Conservation (phyloP, 176 grass and related monocot genomes). For the Elymus sibiricus region DNA sequence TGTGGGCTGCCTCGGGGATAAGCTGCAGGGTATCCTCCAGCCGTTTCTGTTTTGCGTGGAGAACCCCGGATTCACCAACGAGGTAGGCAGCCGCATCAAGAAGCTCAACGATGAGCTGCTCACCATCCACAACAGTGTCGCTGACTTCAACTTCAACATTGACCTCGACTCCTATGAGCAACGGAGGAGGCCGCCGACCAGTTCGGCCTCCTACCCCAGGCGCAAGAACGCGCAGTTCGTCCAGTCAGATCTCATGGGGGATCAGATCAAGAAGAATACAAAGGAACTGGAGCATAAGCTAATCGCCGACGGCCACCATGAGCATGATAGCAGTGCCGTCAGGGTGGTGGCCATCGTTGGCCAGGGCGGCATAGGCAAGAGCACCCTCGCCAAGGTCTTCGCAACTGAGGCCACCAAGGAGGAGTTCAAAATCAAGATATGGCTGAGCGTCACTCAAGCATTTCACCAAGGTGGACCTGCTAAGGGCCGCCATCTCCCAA, state of each 20-base stretch:
- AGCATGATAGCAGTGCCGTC: not conserved
- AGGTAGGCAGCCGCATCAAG: not conserved
- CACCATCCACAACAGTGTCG: not conserved
- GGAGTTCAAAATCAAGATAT: not conserved
- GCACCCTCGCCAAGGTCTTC: not conserved
- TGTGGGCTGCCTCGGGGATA: too few species aligned
- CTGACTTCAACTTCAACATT: not conserved
- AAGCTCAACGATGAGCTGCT: not conserved
- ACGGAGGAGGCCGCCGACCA: not conserved
- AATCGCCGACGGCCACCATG: too few species aligned
- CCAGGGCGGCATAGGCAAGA: not conserved
- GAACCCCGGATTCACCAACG: not conserved
- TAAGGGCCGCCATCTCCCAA: not conserved
- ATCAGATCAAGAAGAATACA: not conserved
- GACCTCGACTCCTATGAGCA: not conserved
- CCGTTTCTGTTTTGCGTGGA: too few species aligned
- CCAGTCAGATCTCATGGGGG: not conserved
- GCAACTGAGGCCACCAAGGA: not conserved
- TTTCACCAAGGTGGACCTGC: not conserved
- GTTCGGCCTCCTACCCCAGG: not conserved
- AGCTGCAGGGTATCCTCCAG: too few species aligned
- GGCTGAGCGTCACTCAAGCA: not conserved
- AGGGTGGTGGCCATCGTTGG: not conserved
- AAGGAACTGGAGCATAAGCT: not conserved
- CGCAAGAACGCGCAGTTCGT: not conserved